These are phyloP conservation scores for Orychophragmus violaceus DNA, from an alignment of 345 rosid species.

Conservation along the genomic window DNA sequence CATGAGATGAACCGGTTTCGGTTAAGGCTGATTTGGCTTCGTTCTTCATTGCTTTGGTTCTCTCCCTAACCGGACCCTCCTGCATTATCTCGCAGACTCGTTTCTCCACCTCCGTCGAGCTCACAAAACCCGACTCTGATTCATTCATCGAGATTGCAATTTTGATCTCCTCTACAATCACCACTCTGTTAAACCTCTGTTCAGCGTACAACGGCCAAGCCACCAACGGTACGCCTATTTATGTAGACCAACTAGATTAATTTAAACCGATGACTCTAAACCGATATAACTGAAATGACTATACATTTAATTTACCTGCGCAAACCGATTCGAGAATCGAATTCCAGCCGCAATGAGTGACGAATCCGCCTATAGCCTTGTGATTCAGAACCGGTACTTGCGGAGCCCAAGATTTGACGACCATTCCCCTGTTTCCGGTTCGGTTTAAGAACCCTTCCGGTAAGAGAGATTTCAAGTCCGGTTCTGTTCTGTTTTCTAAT, in stretches of 20 bases:
- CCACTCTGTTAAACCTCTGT: slow-evolving; percentile 35
- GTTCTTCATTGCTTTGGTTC: slow-evolving; percentile 24
- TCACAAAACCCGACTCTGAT: slow-evolving; percentile 41
- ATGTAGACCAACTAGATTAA: neutral
- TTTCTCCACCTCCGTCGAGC: slow-evolving; percentile 41
- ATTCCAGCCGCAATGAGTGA: slow-evolving; percentile 73
- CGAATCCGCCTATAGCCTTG: slow-evolving; percentile 46
- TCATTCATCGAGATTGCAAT: slow-evolving; percentile 40
- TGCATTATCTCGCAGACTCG: slow-evolving; percentile 47
- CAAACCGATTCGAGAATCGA: slow-evolving; percentile 48
- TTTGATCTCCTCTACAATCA: slow-evolving; percentile 49
- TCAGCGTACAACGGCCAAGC: slow-evolving; percentile 52
- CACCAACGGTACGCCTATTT: slow-evolving; percentile 39
- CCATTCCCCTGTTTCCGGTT: slow-evolving; percentile 35
- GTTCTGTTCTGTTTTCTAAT: slow-evolving; percentile 8
- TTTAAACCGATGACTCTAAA: neutral
- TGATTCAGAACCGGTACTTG: slow-evolving; percentile 48
- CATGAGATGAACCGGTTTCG: slow-evolving; percentile 39
- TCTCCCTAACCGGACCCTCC: slow-evolving; percentile 29
- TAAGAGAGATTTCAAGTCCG: slow-evolving; percentile 29
- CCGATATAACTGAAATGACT: neutral
- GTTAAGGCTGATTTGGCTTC: slow-evolving; percentile 35
- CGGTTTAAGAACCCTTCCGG: slow-evolving; percentile 43
- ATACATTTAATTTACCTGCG: slow-evolving; percentile 24
- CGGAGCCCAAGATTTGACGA: slow-evolving; percentile 54